Evolutionary conservation across 2,329 filamentous ascomycete genomes (phyloP).

Genomic region (Exophiala dermatitidis): DNA sequence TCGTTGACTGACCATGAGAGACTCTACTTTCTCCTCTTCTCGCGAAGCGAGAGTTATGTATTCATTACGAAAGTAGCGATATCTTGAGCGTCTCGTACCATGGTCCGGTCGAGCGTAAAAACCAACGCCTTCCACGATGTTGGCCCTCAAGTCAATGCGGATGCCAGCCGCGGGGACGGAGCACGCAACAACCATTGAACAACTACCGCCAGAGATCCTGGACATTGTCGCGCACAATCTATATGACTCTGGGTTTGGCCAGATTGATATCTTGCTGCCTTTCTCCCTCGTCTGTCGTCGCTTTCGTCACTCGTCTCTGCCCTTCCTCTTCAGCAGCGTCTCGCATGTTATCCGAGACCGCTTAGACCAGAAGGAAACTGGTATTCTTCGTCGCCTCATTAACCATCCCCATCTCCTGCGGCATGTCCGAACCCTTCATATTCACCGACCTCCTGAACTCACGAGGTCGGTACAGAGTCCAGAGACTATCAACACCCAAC

Average conservation of each 20-base stretch:
- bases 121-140: background rate
- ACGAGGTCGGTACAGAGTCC: background rate
- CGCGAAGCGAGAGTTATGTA: background rate
- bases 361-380: slow-evolving; percentile 6
- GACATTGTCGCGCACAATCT: slow-evolving; percentile 16
- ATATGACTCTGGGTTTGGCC: slow-evolving; percentile 13
- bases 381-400: slow-evolving; percentile 7
- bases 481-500: background rate
- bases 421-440: slow-evolving; percentile 12
- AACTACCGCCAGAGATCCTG: slow-evolving; percentile 17
- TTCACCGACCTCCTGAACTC: slow-evolving; percentile 5
- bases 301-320: slow-evolving; percentile 16
- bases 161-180: slow-evolving; percentile 5
- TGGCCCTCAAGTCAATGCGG: slow-evolving; percentile 19
- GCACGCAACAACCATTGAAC: slow-evolving; percentile 10
- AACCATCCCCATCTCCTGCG: slow-evolving; percentile 13
- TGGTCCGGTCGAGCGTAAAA: no score
- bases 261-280: slow-evolving; percentile 9
- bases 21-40: background rate
- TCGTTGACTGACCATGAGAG: background rate
- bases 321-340: slow-evolving; percentile 14
- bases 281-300: slow-evolving; percentile 15
- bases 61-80: background rate
- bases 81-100: no score
- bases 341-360: slow-evolving; percentile 17